Evolutionary conservation across 176 grass and related monocot genomes (phyloP), one percentile per base, ranked within the genome.

Genomic region (Lolium perenne): DNA sequence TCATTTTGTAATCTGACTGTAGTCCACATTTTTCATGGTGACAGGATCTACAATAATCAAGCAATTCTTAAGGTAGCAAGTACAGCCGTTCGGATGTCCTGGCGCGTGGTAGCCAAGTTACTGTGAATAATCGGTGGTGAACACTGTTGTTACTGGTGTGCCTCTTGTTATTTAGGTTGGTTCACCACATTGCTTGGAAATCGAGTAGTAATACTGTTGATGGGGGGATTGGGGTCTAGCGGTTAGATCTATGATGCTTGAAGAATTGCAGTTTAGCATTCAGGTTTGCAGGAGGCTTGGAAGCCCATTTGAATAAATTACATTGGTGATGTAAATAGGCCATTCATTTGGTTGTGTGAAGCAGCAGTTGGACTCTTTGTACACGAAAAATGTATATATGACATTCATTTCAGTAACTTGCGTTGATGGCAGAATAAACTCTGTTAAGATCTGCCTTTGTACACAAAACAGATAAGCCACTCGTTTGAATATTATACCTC

Each of bases 1-100:
- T 64, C 11, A 49, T 35, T 74, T 77, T 35, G 23, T 81, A n/a
- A 81, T 65, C 46, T 81, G 62, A 66, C 22, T n/a, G 22, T 62
- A 29, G 5, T 12, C 8, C 17, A 68, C 48, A 68, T 48, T 81
- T 64, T 84, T 8, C 43, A 84, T 50, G 57, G 7, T 50, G 76
- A 41, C 89, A 98, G 95, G 13, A 87, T 98, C 46, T 98, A 94
- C 78, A 92, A 98, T 82, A 98, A 98, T 71, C 93, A 88, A 77
- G 88, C 88, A 86, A 61, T 98, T 76, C 80, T 95, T 41, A 40
- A 89, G 78, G 83, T 85, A 20, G 91, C 95, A 69, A 35, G 82
- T 57, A 89, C 90, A 66, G 90, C 91, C 4, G 58, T 89, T 51
- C 91, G 86, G 76, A 92, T 88, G 49, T 94, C 95, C 70, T 94